Evolutionary conservation across 2,329 filamentous ascomycete genomes (phyloP).

Genomic region (Dothiorella sarmentorum): DNA sequence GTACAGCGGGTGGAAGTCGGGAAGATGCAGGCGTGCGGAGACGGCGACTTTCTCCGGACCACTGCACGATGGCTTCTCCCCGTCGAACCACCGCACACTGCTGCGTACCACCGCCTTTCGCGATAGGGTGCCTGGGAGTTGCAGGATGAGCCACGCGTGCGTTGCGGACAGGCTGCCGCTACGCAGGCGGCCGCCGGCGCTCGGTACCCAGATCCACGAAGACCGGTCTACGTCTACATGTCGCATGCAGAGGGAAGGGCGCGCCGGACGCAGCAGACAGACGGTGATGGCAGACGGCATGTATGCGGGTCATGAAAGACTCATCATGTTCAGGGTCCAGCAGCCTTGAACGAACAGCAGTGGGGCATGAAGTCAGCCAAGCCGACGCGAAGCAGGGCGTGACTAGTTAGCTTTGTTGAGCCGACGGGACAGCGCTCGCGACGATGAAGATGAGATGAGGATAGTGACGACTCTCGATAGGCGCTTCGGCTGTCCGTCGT

Average conservation of each 20-base stretch:
- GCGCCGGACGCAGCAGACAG: too few species aligned
- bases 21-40: not conserved
- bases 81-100: not conserved
- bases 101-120: conserved; percentile 10
- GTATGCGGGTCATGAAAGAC: too few species aligned
- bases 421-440: not conserved
- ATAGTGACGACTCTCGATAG: not conserved
- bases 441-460: conserved; percentile 2
- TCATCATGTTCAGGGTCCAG: conserved; percentile 3
- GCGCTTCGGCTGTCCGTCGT: not conserved
- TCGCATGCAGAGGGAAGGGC: not conserved
- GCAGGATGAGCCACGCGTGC: conserved; percentile 2
- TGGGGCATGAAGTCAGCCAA: conserved; percentile 4
- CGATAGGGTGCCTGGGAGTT: not conserved
- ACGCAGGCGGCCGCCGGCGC: not conserved
- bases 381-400: not conserved
- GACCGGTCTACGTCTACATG: not conserved
- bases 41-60: not conserved
- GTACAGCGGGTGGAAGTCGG: conserved; percentile 3
- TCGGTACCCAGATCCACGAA: too few species aligned
- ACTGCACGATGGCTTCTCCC: not conserved
- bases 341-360: too few species aligned
- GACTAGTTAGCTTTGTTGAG: not conserved
- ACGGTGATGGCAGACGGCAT: too few species aligned
- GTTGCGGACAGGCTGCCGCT: not conserved